Evolutionary conservation across 805 yeast species (phyloP).

Genomic region (Zygosaccharomyces pseudorouxii): DNA sequence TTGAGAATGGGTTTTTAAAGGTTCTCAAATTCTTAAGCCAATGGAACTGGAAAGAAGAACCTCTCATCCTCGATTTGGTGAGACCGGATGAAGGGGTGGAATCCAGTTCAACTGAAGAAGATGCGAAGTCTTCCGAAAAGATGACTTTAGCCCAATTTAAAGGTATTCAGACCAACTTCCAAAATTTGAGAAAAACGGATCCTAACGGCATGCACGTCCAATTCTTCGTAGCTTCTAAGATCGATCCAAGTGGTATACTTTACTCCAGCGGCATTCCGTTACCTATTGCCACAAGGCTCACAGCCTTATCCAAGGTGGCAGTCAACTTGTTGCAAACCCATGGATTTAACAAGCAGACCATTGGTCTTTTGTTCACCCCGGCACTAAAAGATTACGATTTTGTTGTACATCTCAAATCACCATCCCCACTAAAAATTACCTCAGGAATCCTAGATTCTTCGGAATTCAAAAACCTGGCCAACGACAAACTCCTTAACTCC

Average conservation of each 20-base stretch:
- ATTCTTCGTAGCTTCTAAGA: constrained; percentile 74
- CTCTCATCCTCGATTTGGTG: constrained; percentile 73
- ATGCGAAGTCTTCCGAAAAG: constrained; percentile 50
- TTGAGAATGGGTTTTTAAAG: constrained; percentile 76
- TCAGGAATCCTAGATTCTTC: constrained; percentile 54
- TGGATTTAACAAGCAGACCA: constrained; percentile 40
- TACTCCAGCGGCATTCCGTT: constrained; percentile 67
- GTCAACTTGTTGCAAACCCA: constrained; percentile 46
- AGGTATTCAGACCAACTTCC: constrained; percentile 57
- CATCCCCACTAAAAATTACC: constrained; percentile 39
- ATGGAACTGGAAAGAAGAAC: constrained; percentile 95
- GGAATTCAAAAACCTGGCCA: constrained; percentile 56
- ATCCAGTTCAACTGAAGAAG: constrained; percentile 33
- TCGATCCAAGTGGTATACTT: constrained; percentile 79
- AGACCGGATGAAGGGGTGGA: constrained; percentile 42
- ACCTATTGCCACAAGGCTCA: constrained; percentile 82
- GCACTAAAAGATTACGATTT: constrained; percentile 83
- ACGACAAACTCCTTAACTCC: constrained; percentile 23
- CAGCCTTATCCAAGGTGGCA: constrained; percentile 80
- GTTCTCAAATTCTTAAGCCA: constrained; percentile 61
- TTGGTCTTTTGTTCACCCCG: constrained; percentile 67
- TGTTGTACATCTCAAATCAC: constrained; percentile 54
- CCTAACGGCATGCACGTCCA: constrained; percentile 79
- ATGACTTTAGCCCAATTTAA: constrained; percentile 60
- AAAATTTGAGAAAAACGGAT: constrained; percentile 65